phyloP scores from a whole-genome alignment of 2,329 filamentous ascomycete genomes.

The Cladorrhinum sp. region DNA sequence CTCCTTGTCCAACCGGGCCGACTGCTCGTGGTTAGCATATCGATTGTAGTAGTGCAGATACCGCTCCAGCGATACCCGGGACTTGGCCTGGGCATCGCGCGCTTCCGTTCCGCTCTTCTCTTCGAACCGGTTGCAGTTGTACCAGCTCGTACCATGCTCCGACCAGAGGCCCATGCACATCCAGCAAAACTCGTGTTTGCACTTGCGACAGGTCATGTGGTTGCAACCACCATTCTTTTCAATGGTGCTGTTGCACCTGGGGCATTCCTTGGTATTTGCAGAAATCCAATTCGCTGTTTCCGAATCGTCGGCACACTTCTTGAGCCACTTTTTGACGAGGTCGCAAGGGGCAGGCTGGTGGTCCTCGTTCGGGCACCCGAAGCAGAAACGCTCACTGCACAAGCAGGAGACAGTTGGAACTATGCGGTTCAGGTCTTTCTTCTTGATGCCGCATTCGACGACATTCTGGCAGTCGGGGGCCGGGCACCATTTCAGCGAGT shows the following conservation, averaged over 20 bases:
- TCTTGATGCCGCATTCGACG: conserved; percentile 82
- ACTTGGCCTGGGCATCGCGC: conserved; percentile 86
- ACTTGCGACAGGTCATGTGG: conserved; percentile 96
- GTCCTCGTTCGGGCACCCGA: conserved; percentile 84
- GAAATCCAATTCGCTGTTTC: conserved; percentile 99
- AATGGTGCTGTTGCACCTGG: conserved; percentile 92
- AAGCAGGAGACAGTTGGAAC: conserved; percentile 87
- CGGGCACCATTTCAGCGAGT: conserved; percentile 94
- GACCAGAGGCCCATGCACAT: conserved; percentile 99
- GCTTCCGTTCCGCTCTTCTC: conserved; percentile 93
- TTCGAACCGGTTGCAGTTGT: conserved; percentile 97
- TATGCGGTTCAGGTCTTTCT: conserved; percentile 76
- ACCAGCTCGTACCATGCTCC: conserved; percentile 98
- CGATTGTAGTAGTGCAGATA: conserved; percentile 99
- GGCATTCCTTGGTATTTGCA: conserved; percentile 97
- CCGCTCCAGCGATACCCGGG: conserved; percentile 85
- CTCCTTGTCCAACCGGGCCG: conserved; percentile 92
- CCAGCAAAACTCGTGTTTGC: conserved; percentile 97
- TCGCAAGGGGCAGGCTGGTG: conserved; percentile 92
- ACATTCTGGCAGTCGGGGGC: conserved; percentile 96
- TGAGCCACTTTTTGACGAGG: conserved; percentile 90
- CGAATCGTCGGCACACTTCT: conserved; percentile 97
- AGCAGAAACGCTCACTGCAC: conserved; percentile 88
- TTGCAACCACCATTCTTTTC: conserved; percentile 99
- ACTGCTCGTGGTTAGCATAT: conserved; percentile 98